phyloP scores from a whole-genome alignment of 2,329 filamentous ascomycete species.

The Fusarium coffeatum region DNA sequence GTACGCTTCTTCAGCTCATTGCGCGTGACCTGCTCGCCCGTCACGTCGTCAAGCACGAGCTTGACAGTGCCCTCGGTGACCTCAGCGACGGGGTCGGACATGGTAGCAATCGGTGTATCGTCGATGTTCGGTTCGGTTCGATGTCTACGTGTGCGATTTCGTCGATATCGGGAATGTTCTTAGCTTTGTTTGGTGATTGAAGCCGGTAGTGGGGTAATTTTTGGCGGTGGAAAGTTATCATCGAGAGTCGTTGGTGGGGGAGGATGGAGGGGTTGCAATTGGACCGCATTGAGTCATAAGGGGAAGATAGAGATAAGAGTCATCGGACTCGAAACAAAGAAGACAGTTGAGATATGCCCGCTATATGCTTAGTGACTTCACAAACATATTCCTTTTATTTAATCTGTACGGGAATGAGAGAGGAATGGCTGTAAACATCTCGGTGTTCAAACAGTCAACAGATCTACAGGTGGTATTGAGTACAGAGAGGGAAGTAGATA shows the following conservation, averaged over 20 bases:
- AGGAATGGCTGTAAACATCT: not conserved
- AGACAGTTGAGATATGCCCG: too few species aligned
- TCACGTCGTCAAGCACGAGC: conserved; percentile 71
- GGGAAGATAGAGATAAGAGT: conserved; percentile 19
- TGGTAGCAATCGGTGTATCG: conserved; percentile 12
- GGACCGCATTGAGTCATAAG: conserved; percentile 34
- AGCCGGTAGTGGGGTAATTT: conserved; percentile 46
- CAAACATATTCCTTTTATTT: not conserved
- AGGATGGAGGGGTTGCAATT: conserved; percentile 35
- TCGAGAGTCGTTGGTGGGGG: conserved; percentile 43
- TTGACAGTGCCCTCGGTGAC: conserved; percentile 56
- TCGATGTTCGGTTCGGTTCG: conserved; percentile 7
- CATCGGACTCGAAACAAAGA: not conserved
- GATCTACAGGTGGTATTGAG: not conserved
- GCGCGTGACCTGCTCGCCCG: conserved; percentile 74
- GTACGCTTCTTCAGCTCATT: conserved; percentile 71
- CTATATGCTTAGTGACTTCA: not conserved
- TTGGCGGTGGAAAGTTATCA: conserved; percentile 40
- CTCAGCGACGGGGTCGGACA: conserved; percentile 46
- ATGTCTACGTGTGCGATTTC: conserved; percentile 5
- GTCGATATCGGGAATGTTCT: not conserved
- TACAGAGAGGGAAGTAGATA: not conserved
- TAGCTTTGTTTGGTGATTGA: conserved; percentile 33
- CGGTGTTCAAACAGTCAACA: not conserved
- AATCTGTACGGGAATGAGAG: not conserved